phyloP scores from a whole-genome alignment of 345 rosid genomes.

The Theobroma cacao region DNA sequence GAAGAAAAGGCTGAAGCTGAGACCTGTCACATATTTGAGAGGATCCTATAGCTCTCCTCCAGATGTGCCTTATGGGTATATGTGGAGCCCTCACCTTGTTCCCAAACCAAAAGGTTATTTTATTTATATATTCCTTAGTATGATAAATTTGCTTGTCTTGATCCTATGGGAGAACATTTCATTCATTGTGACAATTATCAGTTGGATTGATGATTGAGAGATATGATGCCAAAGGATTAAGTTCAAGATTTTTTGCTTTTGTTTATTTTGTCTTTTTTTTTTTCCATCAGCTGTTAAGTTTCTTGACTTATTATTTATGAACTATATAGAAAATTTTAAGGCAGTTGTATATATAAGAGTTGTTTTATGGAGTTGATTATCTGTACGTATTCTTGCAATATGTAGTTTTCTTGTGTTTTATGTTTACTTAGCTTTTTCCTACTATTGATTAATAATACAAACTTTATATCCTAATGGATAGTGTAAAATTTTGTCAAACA shows the following conservation, averaged over 20 bases:
- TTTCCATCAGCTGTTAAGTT: background rate
- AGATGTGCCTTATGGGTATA: constrained; percentile 87
- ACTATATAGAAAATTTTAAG: background rate
- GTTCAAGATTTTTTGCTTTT: background rate
- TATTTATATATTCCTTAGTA: background rate
- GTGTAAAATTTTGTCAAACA: background rate
- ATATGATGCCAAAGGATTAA: background rate
- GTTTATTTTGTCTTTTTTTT: background rate
- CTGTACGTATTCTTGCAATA: background rate
- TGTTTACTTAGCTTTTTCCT: background rate
- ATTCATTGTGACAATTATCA: background rate
- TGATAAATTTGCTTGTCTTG: constrained; percentile 3
- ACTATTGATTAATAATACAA: background rate
- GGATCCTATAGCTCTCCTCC: constrained; percentile 87
- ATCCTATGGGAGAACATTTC: background rate
- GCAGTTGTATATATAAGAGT: background rate
- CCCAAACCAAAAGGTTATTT: constrained; percentile 97
- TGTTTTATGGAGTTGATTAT: background rate
- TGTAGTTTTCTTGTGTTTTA: background rate
- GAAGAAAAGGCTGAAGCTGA: constrained; percentile 81
- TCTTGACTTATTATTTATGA: background rate
- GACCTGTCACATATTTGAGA: constrained; percentile 95
- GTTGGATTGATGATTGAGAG: background rate
- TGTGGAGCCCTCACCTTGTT: constrained; percentile 99
- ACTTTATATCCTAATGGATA: background rate